Base-by-base conservation (phyloP, 306 rosid species). In the Elaeagnus macrophylla region DNA sequence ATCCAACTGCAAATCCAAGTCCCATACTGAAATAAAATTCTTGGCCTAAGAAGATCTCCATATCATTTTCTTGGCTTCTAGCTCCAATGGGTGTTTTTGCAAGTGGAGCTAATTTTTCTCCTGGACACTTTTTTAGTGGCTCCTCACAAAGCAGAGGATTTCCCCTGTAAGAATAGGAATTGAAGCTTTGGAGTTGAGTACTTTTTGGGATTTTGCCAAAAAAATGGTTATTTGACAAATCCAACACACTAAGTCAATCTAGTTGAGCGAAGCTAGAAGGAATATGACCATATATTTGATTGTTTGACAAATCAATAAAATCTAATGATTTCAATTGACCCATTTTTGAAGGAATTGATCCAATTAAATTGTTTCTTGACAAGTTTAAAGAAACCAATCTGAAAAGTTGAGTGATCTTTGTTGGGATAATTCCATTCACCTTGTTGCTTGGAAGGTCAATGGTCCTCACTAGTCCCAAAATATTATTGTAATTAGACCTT, bases 241-340 rank as follows among this genome's bases (percentile, higher is more conserved):
- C n/a, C n/a, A n/a, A n/a, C n/a, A n/a, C n/a, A n/a, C n/a, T n/a
- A n/a, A n/a, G n/a, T n/a, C n/a, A n/a, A n/a, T n/a, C n/a, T n/a
- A n/a, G n/a, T n/a, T n/a, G n/a, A n/a, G n/a, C n/a, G n/a, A n/a
- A n/a, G n/a, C n/a, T n/a, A n/a, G n/a, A n/a, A n/a, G n/a, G n/a
- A n/a, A n/a, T n/a, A n/a, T n/a, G n/a, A n/a, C n/a, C n/a, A n/a
- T 54, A 51, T 1, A 51, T 7, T 3, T 51, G 10, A 39, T 25
- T 20, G 55, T 51, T 20, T 11, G 55, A 51, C 59, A 54, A 54
- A 37, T 54, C 59, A 54, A 54, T 42, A 14, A 25, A 12, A 13
- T 54, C 20, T 37, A 54, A 54, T 13, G 18, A n/a, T 37, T 35
- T 9, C 20, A 54, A 54, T 13, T 54, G 12, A 37, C 59, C 59